Evolutionary conservation across 2,329 filamentous ascomycete species (phyloP).

Genomic region (Colletotrichum sublineola): DNA sequence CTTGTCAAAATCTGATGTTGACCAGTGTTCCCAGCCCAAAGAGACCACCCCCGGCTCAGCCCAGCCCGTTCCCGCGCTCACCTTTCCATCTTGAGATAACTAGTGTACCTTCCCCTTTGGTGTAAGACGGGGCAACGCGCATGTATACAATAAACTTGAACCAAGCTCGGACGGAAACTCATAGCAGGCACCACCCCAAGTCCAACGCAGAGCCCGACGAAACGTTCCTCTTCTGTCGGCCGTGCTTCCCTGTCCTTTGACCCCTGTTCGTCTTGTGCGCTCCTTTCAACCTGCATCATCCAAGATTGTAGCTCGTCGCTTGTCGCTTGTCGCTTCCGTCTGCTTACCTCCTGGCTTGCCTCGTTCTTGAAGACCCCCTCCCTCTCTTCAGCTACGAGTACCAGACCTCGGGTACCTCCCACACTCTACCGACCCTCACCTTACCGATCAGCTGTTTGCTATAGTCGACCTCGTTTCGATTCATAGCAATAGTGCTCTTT

Average conservation of each 20-base stretch:
- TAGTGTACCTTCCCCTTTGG: slow-evolving; percentile 21
- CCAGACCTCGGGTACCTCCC: slow-evolving; percentile 5
- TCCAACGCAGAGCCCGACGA: slow-evolving; percentile 33
- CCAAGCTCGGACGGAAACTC: slow-evolving; percentile 17
- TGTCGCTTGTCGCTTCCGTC: slow-evolving; percentile 61
- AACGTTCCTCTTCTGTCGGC: slow-evolving; percentile 22
- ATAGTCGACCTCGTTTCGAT: slow-evolving; percentile 4
- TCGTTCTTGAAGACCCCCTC: not conserved
- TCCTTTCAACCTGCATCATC: slow-evolving; percentile 34
- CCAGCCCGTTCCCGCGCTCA: slow-evolving; percentile 37
- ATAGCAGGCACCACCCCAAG: slow-evolving; percentile 9
- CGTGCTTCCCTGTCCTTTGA: slow-evolving; percentile 30
- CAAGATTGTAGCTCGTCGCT: slow-evolving; percentile 25
- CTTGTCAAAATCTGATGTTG: not conserved
- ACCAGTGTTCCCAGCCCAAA: slow-evolving; percentile 27
- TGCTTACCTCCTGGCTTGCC: slow-evolving; percentile 69
- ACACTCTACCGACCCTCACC: not conserved
- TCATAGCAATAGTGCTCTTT: not conserved
- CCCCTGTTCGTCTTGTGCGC: not conserved
- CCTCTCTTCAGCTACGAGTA: not conserved
- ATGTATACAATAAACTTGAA: slow-evolving; percentile 28
- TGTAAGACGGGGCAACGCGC: not conserved
- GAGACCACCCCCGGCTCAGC: slow-evolving; percentile 33
- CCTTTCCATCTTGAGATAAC: slow-evolving; percentile 28
- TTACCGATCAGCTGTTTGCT: slow-evolving; percentile 17